Percentiles rank a stretch among this genome's conserved stretches.
These are phyloP conservation scores for Monosporascus sp. DNA, from an alignment of 2,329 filamentous ascomycete species.

Conservation along the genomic window DNA sequence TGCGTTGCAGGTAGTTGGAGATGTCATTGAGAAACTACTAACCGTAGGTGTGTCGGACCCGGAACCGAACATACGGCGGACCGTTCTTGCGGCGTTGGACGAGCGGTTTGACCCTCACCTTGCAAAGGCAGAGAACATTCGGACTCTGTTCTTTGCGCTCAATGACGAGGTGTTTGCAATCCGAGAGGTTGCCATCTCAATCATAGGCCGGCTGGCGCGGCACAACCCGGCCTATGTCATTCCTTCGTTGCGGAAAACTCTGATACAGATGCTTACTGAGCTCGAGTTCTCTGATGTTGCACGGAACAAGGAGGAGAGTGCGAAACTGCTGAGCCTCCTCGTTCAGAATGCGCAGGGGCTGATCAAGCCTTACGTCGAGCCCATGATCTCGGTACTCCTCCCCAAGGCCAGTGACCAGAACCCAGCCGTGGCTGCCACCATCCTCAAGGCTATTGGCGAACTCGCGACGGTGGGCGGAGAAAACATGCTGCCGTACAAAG, in stretches of 20 bases:
- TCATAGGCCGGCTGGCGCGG: conserved; percentile 86
- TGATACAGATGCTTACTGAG: conserved; percentile 93
- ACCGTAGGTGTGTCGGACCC: conserved; percentile 92
- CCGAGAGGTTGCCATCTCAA: conserved; percentile 89
- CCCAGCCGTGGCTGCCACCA: conserved; percentile 85
- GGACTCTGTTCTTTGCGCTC: conserved; percentile 88
- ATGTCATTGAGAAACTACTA: conserved; percentile 94
- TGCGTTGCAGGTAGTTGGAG: conserved; percentile 92
- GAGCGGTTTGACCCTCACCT: conserved; percentile 92
- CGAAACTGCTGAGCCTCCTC: conserved; percentile 84
- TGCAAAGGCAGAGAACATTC: conserved; percentile 95
- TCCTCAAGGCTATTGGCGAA: conserved; percentile 92
- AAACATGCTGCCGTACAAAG: conserved; percentile 89
- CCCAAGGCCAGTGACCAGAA: conserved; percentile 85
- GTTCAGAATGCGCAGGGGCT: conserved; percentile 89
- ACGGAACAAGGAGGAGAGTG: conserved; percentile 93
- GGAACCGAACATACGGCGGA: conserved; percentile 81
- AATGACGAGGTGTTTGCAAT: conserved; percentile 94
- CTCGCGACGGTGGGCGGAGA: conserved; percentile 90
- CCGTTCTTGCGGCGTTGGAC: conserved; percentile 84
- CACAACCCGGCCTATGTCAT: conserved; percentile 98
- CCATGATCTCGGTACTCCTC: conserved; percentile 90
- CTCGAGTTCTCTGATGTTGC: conserved; percentile 94
- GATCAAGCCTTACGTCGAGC: conserved; percentile 94
- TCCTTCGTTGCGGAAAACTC: conserved; percentile 85